Base-by-base conservation (phyloP, 148 eudicot species). In the Fagopyrum esculentum region DNA sequence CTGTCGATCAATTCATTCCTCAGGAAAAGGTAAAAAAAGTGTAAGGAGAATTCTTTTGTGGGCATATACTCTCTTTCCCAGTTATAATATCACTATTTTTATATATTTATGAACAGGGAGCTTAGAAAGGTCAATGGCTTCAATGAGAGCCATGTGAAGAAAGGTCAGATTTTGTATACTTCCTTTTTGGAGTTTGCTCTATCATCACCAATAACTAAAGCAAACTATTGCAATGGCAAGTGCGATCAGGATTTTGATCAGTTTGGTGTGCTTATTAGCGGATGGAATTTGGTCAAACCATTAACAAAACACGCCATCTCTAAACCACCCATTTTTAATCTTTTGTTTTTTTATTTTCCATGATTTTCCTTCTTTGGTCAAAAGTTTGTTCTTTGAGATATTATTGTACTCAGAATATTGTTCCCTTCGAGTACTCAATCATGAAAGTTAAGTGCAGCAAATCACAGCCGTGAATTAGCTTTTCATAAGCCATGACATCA, bases 401-500 rank as follows among this genome's bases (percentile, higher is more conserved):
- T 35, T 35, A 35, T 35, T 35, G 40, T 35, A 35, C 40, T 35
- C 4, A 59, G 40, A 19, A 19, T 7, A 8, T 19, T 49, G 52
- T 10, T 10, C 52, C 2, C 12, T 49, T 13, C 12, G 8, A 49
- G 11, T 9, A 8, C 52, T 49, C 3, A 49, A 49, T 13, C 12
- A 55, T 15, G 59, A 5, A 55, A n/a, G 13, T 6, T 13, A 35
- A 3, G 3, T 64, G 43, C 12, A 12, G 45, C 16, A 64, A 64
- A 64, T 64, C 45, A 12, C 17, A 30, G 8, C 70, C n/a, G 70
- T 35, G 45, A 64, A 64, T 64, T n/a, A 45, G 45, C 46, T 66
- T 66, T 66, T 66, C 71, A 66, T 66, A 66, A 66, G 71, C 71
- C 45, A 66, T 66, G 71, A 66, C 71, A 66, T 66, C 71, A 66